A percentile compares a stretch with the other conserved stretches of the same genome.
Conservation (phyloP, 1,139 yeast genomes). For the Taiozyma sp. region DNA sequence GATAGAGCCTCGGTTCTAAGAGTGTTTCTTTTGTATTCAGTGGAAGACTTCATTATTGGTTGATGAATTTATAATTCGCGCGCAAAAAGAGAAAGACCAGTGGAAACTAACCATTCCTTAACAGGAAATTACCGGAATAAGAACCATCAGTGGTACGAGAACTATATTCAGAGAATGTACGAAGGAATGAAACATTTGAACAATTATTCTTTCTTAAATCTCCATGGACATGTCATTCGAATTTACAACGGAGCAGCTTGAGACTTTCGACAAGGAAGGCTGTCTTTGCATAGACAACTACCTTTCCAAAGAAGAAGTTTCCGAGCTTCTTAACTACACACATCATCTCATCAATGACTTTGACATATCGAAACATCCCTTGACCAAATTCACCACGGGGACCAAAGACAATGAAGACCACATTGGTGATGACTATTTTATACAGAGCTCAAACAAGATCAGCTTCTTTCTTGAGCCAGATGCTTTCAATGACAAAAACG, state of each 20-base stretch:
- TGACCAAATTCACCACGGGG: conserved; percentile 65
- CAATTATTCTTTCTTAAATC: neutral
- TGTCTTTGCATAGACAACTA: conserved; percentile 57
- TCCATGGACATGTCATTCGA: neutral
- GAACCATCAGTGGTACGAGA: neutral
- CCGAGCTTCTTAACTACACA: conserved; percentile 38
- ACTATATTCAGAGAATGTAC: neutral
- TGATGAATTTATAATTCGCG: neutral
- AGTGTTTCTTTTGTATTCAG: no score
- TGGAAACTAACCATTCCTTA: neutral
- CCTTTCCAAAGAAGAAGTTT: conserved; percentile 37
- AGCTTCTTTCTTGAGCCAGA: conserved; percentile 69
- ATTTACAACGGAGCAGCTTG: conserved; percentile 34
- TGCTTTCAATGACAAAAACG: conserved; percentile 45
- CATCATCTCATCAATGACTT: conserved; percentile 41
- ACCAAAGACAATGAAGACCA: conserved; percentile 43
- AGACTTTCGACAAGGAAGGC: conserved; percentile 49
- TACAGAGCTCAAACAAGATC: conserved; percentile 64
- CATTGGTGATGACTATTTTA: conserved; percentile 69
- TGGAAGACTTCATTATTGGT: neutral
- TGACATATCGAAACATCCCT: conserved; percentile 56
- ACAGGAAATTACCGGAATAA: neutral
- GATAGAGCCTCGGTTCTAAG: neutral
- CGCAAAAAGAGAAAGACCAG: neutral
- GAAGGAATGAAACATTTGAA: neutral